Evolutionary conservation across 2,329 filamentous ascomycete species (phyloP), one percentile per base, ranked within the genome.

Genomic region (Zymoseptoria brevis): DNA sequence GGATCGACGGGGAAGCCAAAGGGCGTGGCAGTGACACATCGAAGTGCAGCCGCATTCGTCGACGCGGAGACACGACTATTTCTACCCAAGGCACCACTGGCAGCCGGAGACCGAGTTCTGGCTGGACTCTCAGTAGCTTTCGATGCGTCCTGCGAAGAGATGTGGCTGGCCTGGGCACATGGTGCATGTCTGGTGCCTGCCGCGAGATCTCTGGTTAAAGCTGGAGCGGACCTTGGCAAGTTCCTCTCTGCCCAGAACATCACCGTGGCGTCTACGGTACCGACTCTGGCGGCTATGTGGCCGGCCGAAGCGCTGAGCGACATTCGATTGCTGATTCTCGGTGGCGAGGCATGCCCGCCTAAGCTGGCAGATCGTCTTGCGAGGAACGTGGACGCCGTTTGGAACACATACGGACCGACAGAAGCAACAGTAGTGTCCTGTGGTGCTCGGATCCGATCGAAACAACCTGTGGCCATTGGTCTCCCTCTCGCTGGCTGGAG

Each of bases 81-180:
- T 35, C 19, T 58, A 22, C 56, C 26, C 3, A 8, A 50, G 4
- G 49, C 53, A 50, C 56, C 56, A 21, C 53, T 59, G 66, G 67
- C 58, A 26, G 41, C 57, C 1, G 30, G 55, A 24, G 64, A 66
- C 56, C 52, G 64, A 24, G 62, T 66, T 2, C 64, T 62, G 61
- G 64, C 64, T 53, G 64, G 64, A 51, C 64, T 66, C 50, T 62
- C 60, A 21, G 64, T 64, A 19, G 65, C 65, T 8, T 67, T 67
- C 52, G 65, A 67, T 22, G 66, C 66, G 65, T 67, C 66, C 48
- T 60, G 53, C n/a, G 65, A 67, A 54, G 65, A 67, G 41, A 67
- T 67, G 64, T 67, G 65, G 64, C 56, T 66, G 3, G 66, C 65
- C 19, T 60, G 66, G 35, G 64, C 64, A 8, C 64, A 63, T 26